Evolutionary conservation across 1,284 basidiomycete species (phyloP).

Genomic region (Ceratorhiza oryzae-sativae): DNA sequence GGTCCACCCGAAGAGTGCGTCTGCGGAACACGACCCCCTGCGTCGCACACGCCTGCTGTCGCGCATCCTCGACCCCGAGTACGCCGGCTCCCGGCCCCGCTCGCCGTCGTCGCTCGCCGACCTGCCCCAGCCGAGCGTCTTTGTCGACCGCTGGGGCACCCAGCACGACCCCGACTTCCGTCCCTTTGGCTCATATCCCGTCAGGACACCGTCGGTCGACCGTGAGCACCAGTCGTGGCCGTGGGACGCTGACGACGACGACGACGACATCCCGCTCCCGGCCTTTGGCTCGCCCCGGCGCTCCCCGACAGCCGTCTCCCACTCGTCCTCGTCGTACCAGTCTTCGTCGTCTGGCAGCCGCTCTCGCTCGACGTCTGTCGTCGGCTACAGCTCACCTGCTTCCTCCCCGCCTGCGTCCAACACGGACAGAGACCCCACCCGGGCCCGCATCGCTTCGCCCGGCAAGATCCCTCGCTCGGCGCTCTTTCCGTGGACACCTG

Average conservation of each 20-base stretch:
- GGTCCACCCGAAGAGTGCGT: neutral
- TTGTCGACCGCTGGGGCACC: slow-evolving; percentile 27
- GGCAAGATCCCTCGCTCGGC: slow-evolving; percentile 18
- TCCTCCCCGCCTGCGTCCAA: neutral
- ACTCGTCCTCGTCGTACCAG: neutral
- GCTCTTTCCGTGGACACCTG: slow-evolving; percentile 36
- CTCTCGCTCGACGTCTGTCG: slow-evolving; percentile 7
- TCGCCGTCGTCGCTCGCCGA: slow-evolving; percentile 2
- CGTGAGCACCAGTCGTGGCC: no score
- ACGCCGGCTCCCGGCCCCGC: neutral
- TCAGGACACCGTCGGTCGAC: slow-evolving; percentile 5
- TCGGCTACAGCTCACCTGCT: neutral
- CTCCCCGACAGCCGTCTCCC: neutral
- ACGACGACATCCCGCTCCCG: no score
- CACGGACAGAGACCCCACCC: neutral
- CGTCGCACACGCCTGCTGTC: slow-evolving; percentile 21
- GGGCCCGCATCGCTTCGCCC: slow-evolving; percentile 18
- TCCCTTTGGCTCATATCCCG: slow-evolving; percentile 26
- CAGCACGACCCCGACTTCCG: slow-evolving; percentile 31
- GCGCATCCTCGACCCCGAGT: slow-evolving; percentile 29
- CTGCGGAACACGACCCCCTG: neutral
- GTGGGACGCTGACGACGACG: slow-evolving; percentile 14
- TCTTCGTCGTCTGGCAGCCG: neutral
- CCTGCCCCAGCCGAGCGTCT: slow-evolving; percentile 33
- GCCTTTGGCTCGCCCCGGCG: slow-evolving; percentile 15